Conservation (phyloP, 169 alveolate genomes). For the Ichthyophthirius multifiliis region DNA sequence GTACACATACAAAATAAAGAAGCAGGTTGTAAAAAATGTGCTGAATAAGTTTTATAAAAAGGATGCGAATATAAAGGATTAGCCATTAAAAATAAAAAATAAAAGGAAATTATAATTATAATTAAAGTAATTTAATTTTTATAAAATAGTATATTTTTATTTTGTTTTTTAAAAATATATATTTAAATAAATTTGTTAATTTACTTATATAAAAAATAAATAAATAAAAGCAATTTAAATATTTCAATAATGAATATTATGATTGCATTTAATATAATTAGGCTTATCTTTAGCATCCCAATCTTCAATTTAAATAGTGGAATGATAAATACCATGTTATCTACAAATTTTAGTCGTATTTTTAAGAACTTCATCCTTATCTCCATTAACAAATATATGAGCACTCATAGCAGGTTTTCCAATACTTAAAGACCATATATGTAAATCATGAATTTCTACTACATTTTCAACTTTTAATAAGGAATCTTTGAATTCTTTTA, state of each 20-base stretch:
- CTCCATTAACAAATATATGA: constrained; percentile 87
- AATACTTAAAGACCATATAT: constrained; percentile 94
- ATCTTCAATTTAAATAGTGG: constrained; percentile 65
- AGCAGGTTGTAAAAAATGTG: no score
- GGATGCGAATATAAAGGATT: no score
- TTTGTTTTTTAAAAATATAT: no score
- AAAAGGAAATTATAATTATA: no score
- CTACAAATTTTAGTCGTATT: constrained; percentile 52
- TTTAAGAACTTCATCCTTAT: constrained; percentile 40
- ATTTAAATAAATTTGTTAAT: no score
- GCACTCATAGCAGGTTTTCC: constrained; percentile 92
- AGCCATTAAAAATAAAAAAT: no score
- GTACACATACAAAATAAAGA: no score
- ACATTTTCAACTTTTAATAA: constrained; percentile 86
- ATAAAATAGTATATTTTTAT: no score
- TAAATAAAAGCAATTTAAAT: no score
- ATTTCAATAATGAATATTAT: constrained; percentile 23
- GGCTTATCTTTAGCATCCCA: constrained; percentile 6
- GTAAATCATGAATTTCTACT: constrained; percentile 93
- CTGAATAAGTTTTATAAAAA: no score
- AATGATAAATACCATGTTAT: constrained; percentile 65
- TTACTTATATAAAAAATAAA: no score
- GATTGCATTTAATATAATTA: constrained; percentile 27
- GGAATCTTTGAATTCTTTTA: constrained; percentile 80
- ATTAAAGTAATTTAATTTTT: no score